phyloP scores from a whole-genome alignment of 306 rosid species.

The Adenanthera pavonina region DNA sequence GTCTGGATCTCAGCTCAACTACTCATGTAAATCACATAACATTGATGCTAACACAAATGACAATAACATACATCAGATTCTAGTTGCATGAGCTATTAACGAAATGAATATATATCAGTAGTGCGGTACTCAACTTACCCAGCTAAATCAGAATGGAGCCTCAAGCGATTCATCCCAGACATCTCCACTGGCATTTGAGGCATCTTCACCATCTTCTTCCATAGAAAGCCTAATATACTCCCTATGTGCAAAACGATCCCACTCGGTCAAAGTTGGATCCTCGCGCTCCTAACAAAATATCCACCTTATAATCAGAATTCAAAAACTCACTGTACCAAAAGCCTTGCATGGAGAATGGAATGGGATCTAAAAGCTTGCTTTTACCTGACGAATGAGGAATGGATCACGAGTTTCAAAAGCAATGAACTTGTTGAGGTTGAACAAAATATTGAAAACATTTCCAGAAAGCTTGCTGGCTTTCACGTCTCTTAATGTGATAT shows the following conservation, averaged over 20 bases:
- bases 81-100: slow-evolving; percentile 15
- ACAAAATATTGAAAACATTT: slow-evolving; percentile 92
- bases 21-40: neutral
- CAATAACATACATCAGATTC: neutral
- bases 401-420: slow-evolving; percentile 99
- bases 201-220: slow-evolving; percentile 99
- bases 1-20: neutral
- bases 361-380: slow-evolving; percentile 30
- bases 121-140: slow-evolving; percentile 44
- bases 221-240: slow-evolving; percentile 98
- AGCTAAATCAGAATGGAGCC: slow-evolving; percentile 81
- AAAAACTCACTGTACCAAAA: slow-evolving; percentile 32
- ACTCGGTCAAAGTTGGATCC: slow-evolving; percentile 97
- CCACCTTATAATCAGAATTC: slow-evolving; percentile 42
- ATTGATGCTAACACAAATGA: slow-evolving; percentile 5
- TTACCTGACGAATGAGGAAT: slow-evolving; percentile 96
- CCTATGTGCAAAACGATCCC: slow-evolving; percentile 99
- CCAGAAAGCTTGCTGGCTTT: slow-evolving; percentile 96
- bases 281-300: slow-evolving; percentile 82
- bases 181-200: slow-evolving; percentile 98
- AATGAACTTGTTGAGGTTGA: slow-evolving; percentile 98
- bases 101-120: neutral
- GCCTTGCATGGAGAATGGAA: slow-evolving; percentile 20
- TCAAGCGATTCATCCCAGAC: slow-evolving; percentile 99
- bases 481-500: slow-evolving; percentile 74